Percentiles rank a stretch among this genome's conserved stretches.
phyloP scores from a whole-genome alignment of 176 grass and related monocot genomes.

The Oryza glumipatula region DNA sequence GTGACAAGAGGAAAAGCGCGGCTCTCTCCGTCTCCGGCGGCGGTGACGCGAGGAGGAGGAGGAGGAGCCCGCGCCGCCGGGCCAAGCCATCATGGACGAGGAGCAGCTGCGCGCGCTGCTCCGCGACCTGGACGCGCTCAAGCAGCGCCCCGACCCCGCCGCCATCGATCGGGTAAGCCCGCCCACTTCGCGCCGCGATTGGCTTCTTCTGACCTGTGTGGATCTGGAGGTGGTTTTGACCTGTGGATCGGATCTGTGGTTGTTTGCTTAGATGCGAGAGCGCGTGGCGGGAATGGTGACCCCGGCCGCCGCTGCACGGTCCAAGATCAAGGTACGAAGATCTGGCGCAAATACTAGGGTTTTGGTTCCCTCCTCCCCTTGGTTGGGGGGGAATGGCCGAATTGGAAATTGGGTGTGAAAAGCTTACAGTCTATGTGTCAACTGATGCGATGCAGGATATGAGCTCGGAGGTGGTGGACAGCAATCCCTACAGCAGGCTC shows the following conservation, averaged over 20 bases:
- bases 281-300: constrained; percentile 47
- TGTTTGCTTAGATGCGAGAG: constrained; percentile 60
- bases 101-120: constrained; percentile 65
- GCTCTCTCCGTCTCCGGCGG: neutral
- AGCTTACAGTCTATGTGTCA: no score
- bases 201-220: neutral
- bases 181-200: no score
- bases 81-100: constrained; percentile 59
- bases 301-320: constrained; percentile 30
- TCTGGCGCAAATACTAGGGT: neutral
- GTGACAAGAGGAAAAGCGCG: no score
- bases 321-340: constrained; percentile 75
- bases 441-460: constrained; percentile 61
- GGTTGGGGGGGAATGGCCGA: neutral
- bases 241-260: neutral
- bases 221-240: neutral
- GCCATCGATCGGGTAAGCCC: constrained; percentile 60
- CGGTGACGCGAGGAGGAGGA: neutral
- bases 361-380: no score
- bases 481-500: constrained; percentile 88
- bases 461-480: constrained; percentile 92
- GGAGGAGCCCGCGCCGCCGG: neutral
- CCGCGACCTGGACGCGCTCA: constrained; percentile 68
- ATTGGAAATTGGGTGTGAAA: neutral
- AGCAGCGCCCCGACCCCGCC: constrained; percentile 42